phyloP scores from a whole-genome alignment of 257 asterid genomes.

The Leonotis leonurus region DNA sequence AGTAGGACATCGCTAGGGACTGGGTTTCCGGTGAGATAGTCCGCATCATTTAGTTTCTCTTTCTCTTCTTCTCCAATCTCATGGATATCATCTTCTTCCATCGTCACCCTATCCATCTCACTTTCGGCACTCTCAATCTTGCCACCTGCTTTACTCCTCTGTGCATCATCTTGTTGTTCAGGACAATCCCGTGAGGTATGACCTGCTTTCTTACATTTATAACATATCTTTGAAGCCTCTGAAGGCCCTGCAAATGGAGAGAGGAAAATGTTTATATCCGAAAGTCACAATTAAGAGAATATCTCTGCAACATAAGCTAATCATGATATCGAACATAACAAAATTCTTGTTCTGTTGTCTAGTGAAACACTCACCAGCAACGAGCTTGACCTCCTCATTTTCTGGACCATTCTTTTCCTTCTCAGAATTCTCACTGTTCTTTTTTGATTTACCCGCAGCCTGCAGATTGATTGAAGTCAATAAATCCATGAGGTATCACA shows the following conservation, averaged over 20 bases:
- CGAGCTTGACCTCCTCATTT: constrained; percentile 29
- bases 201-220: constrained; percentile 81
- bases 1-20: constrained; percentile 58
- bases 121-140: constrained; percentile 19
- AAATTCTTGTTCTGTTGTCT: neutral
- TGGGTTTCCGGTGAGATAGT: constrained; percentile 92
- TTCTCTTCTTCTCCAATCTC: constrained; percentile 98
- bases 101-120: constrained; percentile 58
- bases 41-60: constrained; percentile 75
- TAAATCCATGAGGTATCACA: constrained; percentile 11
- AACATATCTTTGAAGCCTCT: constrained; percentile 72
- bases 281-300: neutral
- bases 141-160: constrained; percentile 29
- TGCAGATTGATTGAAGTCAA: constrained; percentile 29
- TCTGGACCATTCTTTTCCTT: constrained; percentile 27
- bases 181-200: constrained; percentile 85
- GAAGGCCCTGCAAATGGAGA: constrained; percentile 33
- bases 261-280: neutral
- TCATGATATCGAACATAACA: neutral
- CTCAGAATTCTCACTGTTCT: constrained; percentile 36
- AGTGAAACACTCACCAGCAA: constrained; percentile 38
- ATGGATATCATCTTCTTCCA: constrained; percentile 94
- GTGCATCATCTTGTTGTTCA: constrained; percentile 46
- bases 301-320: constrained; percentile 13
- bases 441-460: constrained; percentile 83